These are phyloP conservation scores for Diaporthe amygdali DNA, from an alignment of 2,329 filamentous ascomycete species.

Conservation along the genomic window DNA sequence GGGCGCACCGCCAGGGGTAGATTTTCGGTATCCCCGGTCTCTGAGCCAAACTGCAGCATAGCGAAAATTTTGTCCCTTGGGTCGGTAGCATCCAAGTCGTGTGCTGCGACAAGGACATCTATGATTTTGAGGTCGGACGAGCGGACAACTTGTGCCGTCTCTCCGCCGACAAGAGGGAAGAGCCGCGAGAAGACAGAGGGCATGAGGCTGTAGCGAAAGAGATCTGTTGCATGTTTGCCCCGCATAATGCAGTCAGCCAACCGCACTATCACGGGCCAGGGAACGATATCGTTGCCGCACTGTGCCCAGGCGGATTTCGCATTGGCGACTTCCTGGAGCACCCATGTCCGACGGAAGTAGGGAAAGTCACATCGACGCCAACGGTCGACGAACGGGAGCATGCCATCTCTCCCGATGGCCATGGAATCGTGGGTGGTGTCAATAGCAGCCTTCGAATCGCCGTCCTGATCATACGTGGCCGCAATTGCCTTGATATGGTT, in stretches of 20 bases:
- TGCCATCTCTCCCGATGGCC: too few species aligned
- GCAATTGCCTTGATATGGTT: too few species aligned
- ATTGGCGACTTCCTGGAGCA: conserved; percentile 23
- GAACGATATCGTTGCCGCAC: background rate
- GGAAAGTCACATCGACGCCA: background rate
- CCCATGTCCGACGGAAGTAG: conserved; percentile 26
- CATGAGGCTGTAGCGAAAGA: background rate
- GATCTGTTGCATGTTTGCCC: background rate
- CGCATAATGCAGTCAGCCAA: background rate
- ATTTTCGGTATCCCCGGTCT: background rate
- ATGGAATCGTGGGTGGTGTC: too few species aligned
- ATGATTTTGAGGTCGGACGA: conserved; percentile 3
- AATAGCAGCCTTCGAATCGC: too few species aligned
- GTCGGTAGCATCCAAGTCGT: conserved; percentile 23
- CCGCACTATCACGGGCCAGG: background rate
- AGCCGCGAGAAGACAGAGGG: background rate
- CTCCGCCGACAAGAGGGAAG: background rate
- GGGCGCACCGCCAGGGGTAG: conserved; percentile 15
- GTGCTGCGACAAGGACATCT: conserved; percentile 18
- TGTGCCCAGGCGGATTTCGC: background rate
- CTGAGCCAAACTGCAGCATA: conserved; percentile 22
- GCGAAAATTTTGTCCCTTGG: conserved; percentile 25
- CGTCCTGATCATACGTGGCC: too few species aligned
- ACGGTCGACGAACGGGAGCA: background rate
- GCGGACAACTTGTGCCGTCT: background rate